Evolutionary conservation across 2,329 filamentous ascomycete species (phyloP), one percentile per base, ranked within the genome.

Genomic region (Sphaerulina vaccinii): DNA sequence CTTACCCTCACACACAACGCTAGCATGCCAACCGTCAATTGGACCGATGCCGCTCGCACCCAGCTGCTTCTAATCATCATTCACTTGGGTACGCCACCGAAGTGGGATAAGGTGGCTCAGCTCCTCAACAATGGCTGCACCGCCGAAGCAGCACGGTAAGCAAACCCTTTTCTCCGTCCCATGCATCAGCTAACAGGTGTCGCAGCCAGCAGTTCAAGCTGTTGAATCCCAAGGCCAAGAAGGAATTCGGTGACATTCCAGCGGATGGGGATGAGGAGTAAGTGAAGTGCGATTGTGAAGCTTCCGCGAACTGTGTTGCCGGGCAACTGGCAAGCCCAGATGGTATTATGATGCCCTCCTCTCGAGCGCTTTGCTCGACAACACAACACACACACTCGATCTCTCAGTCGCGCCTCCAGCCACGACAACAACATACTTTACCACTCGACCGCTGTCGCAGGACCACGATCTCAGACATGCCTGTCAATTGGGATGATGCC

Each of bases 31-130:
- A 4, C 27, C 4, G 16, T 48, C 44, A 24, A 18, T 18, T 48
- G 44, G 44, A 22, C 19, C 32, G 44, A 48, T 15, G 18, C 44
- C 19, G 35, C 35, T 35, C 33, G 37, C 16, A 48, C 35, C 3
- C 33, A 35, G 13, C 44, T 48, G 32, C 44, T 48, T 19, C 33
- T 48, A 13, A 40, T 29, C 33, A 40, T 48, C 33, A 38, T 48
- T 10, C 44, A 48, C 11, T 35, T 39, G 10, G 27, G 29, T 15
- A 15, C 44, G 21, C 33, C 44, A 37, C 55, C 57, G 10, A 55
- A 56, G 10, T 56, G 58, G 58, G 52, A 45, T 8, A 19, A 45
- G 21, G 42, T 45, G 27, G 42, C 42, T 9, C 15, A 21, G 8
- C 29, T 35, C 2, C 18, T 45, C 5, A 32, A 32, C 16, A 32